Evolutionary conservation across 441 rosid genomes (phyloP), one percentile per base, ranked within the genome.

Genomic region (Dalechampia spathulata): DNA sequence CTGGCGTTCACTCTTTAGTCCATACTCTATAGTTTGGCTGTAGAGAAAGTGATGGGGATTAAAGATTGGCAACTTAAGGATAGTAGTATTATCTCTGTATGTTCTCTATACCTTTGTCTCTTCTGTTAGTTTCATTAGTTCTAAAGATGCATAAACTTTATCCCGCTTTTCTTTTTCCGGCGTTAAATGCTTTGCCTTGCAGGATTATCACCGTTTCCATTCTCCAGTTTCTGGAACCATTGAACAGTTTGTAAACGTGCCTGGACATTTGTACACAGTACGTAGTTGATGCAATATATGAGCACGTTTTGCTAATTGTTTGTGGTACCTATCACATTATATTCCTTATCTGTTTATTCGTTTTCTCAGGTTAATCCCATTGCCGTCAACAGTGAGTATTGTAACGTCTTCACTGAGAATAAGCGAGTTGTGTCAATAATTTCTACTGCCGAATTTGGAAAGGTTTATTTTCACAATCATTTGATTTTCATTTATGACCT

Each of bases 201-300:
- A 92, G 96, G 99, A 92, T 70, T 92, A 89, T 68, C 96, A 89
- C 66, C 84, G 97, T 21, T 92, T 80, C 66, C 96, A 92, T 79
- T 64, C 74, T 58, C 99, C 99, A 13, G 90, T 92, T 62, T 78
- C 90, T 69, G 99, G 97, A 67, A 72, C 69, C 57, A 70, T 92
- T 53, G 92, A 81, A 61, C 68, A 72, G 56, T 65, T 81, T 66
- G 74, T 75, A 43, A 47, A 89, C 58, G 66, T 89, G 10, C 81
- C 92, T 55, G 97, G 99, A 67, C 74, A 81, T 65, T 76, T 92
- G 54, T 89, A 85, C 60, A 92, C 95, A 0, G 99, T 92, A 78
- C 47, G 81, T 64, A 40, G 26, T 55, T 50, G 49, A 41, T 64
- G 34, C 54, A 49, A 19, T 12, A 8, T 15, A 22, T 17, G 9